These are phyloP conservation scores for Penicillium tannophilum DNA, from an alignment of 495 filamentous ascomycete species.

Conservation along the genomic window DNA sequence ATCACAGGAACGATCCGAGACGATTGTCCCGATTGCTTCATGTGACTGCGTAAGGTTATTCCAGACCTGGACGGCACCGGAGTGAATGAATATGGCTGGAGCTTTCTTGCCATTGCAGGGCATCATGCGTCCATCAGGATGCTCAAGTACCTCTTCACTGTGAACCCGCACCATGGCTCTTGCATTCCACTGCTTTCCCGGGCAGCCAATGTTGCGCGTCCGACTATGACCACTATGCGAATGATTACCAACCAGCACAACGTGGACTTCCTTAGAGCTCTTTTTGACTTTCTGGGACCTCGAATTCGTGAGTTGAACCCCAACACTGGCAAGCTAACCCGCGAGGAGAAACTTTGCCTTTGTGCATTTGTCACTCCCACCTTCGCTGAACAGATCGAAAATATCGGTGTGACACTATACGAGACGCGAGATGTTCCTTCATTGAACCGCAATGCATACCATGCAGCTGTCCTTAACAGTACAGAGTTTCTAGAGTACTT, in stretches of 20 bases:
- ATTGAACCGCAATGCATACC: neutral
- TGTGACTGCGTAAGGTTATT: neutral
- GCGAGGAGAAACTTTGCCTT: neutral
- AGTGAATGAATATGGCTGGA: conserved; percentile 5
- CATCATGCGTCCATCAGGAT: neutral
- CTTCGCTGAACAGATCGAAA: neutral
- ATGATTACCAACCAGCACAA: neutral
- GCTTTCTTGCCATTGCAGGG: neutral
- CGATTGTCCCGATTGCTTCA: conserved; percentile 1
- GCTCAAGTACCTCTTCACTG: neutral
- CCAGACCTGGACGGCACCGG: neutral
- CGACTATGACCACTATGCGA: neutral
- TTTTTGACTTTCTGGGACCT: neutral
- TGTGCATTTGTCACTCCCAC: conserved; percentile 1
- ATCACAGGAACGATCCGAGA: neutral
- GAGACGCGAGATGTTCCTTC: neutral
- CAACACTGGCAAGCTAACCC: neutral
- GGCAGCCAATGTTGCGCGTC: neutral
- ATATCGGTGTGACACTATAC: neutral
- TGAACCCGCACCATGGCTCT: neutral
- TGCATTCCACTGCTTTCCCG: neutral
- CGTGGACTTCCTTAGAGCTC: neutral
- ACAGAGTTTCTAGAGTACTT: conserved; percentile 2
- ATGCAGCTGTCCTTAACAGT: conserved; percentile 1
- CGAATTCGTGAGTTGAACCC: neutral